Base-by-base conservation (phyloP, 164 flowering plant species). In the Vitis amurensis region DNA sequence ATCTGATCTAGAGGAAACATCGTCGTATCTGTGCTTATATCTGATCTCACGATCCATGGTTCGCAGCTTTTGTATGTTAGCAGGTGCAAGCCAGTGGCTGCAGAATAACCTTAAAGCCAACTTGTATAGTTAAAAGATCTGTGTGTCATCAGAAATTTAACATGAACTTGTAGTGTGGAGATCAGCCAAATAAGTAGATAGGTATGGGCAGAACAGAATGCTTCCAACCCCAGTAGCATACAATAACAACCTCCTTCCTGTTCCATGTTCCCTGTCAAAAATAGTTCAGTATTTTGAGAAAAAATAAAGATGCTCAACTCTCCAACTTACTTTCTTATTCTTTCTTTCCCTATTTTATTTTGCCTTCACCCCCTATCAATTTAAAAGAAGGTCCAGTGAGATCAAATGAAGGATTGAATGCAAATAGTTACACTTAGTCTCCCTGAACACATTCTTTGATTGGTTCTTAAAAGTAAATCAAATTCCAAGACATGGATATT, bases 201-300 rank as follows among this genome's bases (percentile, higher is more conserved):
- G 16, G 15, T 61, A 30, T 13, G 50, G 14, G 23, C 9, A 65
- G 50, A 15, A 63, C 15, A 15, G 27, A 23, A 9, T 19, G 58
- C 50, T 27, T 49, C 62, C 29, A 15, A 23, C 37, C 23, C 58
- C 52, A 11, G 12, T 11, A 8, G 64, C 44, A 16, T 9, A 23
- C 70, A 50, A 66, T 47, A 2, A 59, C 19, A 67, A 56, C 64
- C 68, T 44, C 48, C 61, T 68, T 65, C 73, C 70, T 68, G 68
- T 48, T 13, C 63, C 44, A 37, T 37, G 44, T 37, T 37, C 44
- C 19, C 16, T 63, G 51, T 27, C 23, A 56, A 63, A 68, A 3
- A 4, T 37, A 37, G 44, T 37, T 19, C 55, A 61, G 29, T 8
- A 49, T 63, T 10, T 4, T 6, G 7, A 37, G 3, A 37, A 37